Percentiles rank a stretch among this genome's conserved stretches.
phyloP scores from a whole-genome alignment of 257 asterid species.

The Fraxinus pennsylvanica region DNA sequence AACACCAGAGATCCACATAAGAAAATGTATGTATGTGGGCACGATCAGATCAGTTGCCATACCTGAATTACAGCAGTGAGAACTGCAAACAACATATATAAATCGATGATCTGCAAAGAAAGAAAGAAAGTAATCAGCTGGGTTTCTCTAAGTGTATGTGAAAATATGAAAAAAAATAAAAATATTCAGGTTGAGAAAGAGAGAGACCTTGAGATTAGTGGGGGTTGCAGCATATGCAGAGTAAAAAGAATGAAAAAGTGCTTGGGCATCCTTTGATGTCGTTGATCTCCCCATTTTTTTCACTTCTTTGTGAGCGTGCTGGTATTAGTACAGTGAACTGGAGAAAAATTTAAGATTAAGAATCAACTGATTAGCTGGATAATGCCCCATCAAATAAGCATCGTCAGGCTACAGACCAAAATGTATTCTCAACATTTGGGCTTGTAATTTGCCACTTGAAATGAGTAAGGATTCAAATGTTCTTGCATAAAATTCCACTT shows the following conservation, averaged over 20 bases:
- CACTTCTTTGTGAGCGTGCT: neutral
- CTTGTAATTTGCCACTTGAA: neutral
- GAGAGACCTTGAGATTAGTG: slow-evolving; percentile 63
- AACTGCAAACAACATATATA: slow-evolving; percentile 64
- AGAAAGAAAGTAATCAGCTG: neutral
- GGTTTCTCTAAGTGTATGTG: neutral
- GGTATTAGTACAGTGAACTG: neutral
- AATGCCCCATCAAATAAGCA: neutral
- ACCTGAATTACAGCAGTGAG: slow-evolving; percentile 80
- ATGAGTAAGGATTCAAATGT: neutral
- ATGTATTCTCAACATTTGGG: neutral
- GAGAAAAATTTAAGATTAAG: neutral
- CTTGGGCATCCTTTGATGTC: slow-evolving; percentile 60
- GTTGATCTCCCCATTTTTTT: slow-evolving; percentile 61
- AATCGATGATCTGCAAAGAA: slow-evolving; percentile 68
- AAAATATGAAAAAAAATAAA: neutral
- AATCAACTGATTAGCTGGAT: neutral
- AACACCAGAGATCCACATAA: slow-evolving; percentile 1
- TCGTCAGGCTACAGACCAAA: neutral
- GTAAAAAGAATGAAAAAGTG: slow-evolving; percentile 65
- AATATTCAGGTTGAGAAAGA: neutral
- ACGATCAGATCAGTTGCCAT: slow-evolving; percentile 1
- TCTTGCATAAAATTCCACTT: neutral
- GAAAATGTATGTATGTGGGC: neutral
- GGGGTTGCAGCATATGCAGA: slow-evolving; percentile 71